These are phyloP conservation scores for Friedmanniomyces endolithicus DNA, from an alignment of 495 filamentous ascomycete genomes.

Conservation along the genomic window DNA sequence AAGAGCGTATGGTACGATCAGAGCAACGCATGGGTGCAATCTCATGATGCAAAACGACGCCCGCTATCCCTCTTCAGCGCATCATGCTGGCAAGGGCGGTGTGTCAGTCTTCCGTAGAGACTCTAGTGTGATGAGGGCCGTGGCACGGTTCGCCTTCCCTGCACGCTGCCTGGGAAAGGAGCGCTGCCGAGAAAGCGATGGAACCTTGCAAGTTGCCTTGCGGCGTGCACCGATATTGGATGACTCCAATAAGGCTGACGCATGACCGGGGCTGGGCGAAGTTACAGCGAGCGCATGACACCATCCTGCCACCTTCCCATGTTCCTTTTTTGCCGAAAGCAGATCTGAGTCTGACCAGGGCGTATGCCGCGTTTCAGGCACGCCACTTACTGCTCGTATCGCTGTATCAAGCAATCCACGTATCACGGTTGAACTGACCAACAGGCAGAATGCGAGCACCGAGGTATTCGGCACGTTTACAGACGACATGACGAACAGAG, in stretches of 20 bases:
- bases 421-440: no score
- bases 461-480: no score
- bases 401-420: neutral
- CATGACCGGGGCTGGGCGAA: neutral
- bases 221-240: no score
- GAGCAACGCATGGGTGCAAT: neutral
- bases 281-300: neutral
- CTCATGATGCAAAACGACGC: constrained; percentile 12
- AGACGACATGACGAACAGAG: no score
- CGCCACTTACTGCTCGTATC: neutral
- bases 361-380: constrained; percentile 1
- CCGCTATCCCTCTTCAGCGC: constrained; percentile 3
- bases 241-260: neutral
- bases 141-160: neutral
- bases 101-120: no score
- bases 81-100: neutral
- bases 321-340: neutral
- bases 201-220: no score
- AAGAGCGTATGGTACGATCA: neutral
- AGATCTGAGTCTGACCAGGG: no score
- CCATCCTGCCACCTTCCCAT: neutral
- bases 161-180: constrained; percentile 3
- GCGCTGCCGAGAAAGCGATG: neutral
- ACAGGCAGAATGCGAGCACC: no score
- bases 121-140: no score